Conservation (phyloP, 805 yeast genomes). For the Geotrichum ghanense region DNA sequence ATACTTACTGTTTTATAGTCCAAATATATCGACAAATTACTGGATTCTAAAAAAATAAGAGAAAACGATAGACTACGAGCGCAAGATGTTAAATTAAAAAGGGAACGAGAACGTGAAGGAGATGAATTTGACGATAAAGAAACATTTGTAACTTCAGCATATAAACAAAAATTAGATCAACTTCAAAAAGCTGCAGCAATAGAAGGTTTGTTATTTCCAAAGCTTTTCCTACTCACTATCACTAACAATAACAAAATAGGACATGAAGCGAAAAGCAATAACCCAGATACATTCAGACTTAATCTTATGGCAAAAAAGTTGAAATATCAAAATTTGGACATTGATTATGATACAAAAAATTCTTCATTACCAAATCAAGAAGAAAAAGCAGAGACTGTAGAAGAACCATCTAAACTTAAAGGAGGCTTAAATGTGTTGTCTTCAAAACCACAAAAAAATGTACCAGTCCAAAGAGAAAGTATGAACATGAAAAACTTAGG, state of each 20-base stretch:
- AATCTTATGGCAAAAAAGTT: not conserved
- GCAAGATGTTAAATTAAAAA: conserved; percentile 27
- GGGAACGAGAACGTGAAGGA: conserved; percentile 32
- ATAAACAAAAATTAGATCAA: conserved; percentile 30
- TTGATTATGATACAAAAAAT: not conserved
- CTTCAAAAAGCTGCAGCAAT: conserved; percentile 13
- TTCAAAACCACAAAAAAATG: conserved; percentile 1
- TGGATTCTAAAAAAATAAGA: conserved; percentile 35
- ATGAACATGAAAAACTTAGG: not conserved
- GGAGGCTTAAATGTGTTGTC: conserved; percentile 16
- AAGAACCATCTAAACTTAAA: conserved; percentile 8
- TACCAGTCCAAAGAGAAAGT: not conserved
- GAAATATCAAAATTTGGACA: not conserved
- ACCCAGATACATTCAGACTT: not conserved
- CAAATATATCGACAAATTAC: conserved; percentile 31
- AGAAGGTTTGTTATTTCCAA: not conserved
- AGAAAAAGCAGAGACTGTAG: conserved; percentile 11
- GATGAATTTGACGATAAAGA: conserved; percentile 30
- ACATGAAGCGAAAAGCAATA: not conserved
- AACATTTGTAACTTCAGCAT: conserved; percentile 38
- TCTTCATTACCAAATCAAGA: conserved; percentile 1
- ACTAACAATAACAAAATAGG: not conserved
- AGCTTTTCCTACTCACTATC: not conserved
- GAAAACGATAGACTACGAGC: conserved; percentile 35
- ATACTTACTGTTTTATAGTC: conserved; percentile 12